phyloP scores from a whole-genome alignment of 768 basidiomycete genomes.

The Symmetrospora coprosmae region DNA sequence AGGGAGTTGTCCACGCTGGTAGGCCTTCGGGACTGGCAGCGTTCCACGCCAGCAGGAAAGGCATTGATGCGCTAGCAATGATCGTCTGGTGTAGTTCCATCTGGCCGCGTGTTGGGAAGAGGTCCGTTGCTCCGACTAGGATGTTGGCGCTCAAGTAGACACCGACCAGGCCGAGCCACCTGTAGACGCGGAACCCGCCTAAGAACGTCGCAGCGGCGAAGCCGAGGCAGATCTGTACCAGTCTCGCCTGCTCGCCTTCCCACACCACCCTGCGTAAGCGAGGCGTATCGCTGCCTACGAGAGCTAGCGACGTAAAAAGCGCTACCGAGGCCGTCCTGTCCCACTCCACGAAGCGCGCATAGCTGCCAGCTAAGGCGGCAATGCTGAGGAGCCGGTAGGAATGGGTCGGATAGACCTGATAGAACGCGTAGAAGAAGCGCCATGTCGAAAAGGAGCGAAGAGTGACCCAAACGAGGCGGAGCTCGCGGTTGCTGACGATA shows the following conservation, averaged over 20 bases:
- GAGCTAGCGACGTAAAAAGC: background rate
- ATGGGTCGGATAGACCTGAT: constrained; percentile 4
- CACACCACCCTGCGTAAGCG: background rate
- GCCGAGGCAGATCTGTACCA: background rate
- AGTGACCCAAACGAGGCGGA: constrained; percentile 6
- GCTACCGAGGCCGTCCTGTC: constrained; percentile 8
- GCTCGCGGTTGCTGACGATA: background rate
- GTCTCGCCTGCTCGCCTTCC: background rate
- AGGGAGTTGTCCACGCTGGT: background rate
- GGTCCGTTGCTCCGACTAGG: constrained; percentile 6
- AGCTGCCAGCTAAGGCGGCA: background rate
- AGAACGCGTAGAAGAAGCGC: constrained; percentile 13
- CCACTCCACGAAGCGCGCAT: background rate
- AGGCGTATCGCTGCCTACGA: constrained; percentile 2
- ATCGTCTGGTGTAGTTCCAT: background rate
- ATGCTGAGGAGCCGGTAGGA: background rate
- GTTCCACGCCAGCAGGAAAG: background rate
- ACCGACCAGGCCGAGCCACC: background rate
- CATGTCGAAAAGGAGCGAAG: constrained; percentile 6
- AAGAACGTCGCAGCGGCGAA: background rate
- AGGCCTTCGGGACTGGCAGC: constrained; percentile 2
- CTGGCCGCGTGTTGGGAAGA: background rate
- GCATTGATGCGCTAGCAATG: background rate
- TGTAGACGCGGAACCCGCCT: background rate
- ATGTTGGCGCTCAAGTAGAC: constrained; percentile 9